Evolutionary conservation across 495 filamentous ascomycete genomes (phyloP).

Genomic region (Alectoria sarmentosa): DNA sequence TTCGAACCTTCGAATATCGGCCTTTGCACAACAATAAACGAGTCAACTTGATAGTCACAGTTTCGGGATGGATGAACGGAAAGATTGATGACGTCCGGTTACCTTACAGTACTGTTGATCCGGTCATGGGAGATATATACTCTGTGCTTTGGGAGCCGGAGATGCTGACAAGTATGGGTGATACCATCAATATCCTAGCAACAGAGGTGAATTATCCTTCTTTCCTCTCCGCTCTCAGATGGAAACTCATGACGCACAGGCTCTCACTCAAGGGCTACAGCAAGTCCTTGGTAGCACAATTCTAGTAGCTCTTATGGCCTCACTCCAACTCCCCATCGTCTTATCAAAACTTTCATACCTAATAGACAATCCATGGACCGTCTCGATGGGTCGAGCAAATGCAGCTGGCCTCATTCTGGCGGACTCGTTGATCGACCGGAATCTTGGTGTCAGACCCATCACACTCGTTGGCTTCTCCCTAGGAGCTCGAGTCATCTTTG

Average conservation of each 20-base stretch:
- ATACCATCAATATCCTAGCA: slow-evolving; percentile 95
- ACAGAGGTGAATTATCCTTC: slow-evolving; percentile 49
- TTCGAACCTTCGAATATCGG: slow-evolving; percentile 93
- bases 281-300: slow-evolving; percentile 91
- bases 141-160: slow-evolving; percentile 98
- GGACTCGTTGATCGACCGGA: slow-evolving; percentile 86
- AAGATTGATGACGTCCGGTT: slow-evolving; percentile 94
- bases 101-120: slow-evolving; percentile 92
- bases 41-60: slow-evolving; percentile 90
- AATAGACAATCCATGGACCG: slow-evolving; percentile 97
- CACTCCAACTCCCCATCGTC: slow-evolving; percentile 85
- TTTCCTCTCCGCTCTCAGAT: background rate
- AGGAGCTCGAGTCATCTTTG: slow-evolving; percentile 87
- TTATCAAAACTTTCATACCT: slow-evolving; percentile 93
- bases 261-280: slow-evolving; percentile 90
- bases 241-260: slow-evolving; percentile 33
- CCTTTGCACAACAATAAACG: slow-evolving; percentile 97
- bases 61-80: slow-evolving; percentile 97
- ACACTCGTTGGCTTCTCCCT: slow-evolving; percentile 97
- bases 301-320: slow-evolving; percentile 81
- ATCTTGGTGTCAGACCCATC: slow-evolving; percentile 83
- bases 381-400: slow-evolving; percentile 83
- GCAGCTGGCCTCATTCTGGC: slow-evolving; percentile 89
- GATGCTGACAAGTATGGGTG: slow-evolving; percentile 94
- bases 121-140: slow-evolving; percentile 97